phyloP scores from a whole-genome alignment of 345 rosid genomes.

The Garcia nutans region DNA sequence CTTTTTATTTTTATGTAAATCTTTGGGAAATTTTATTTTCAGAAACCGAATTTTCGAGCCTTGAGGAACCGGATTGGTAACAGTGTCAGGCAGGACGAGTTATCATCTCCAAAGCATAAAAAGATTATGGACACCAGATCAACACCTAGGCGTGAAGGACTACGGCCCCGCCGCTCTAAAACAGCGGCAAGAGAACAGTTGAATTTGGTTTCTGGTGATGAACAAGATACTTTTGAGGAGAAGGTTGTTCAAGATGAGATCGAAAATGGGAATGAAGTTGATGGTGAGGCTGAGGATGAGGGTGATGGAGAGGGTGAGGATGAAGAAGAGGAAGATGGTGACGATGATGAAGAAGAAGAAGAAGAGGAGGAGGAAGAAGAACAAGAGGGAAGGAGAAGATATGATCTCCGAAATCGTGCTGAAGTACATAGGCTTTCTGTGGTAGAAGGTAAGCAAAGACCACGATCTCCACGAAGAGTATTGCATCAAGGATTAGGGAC shows the following conservation, averaged over 20 bases:
- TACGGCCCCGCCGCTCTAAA: conserved; percentile 89
- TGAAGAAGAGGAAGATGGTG: conserved; percentile 22
- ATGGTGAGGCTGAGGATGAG: conserved; percentile 54
- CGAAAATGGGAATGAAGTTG: conserved; percentile 77
- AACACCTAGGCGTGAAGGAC: conserved; percentile 95
- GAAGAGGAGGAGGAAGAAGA: conserved; percentile 82
- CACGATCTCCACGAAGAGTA: conserved; percentile 87
- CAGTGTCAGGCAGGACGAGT: conserved; percentile 56
- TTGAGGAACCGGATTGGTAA: conserved; percentile 56
- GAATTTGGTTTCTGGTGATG: conserved; percentile 61
- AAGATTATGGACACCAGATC: conserved; percentile 48
- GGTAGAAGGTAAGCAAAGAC: conserved; percentile 77
- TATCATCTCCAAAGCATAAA: conserved; percentile 57
- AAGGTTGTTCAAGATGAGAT: conserved; percentile 74
- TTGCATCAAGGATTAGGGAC: conserved; percentile 97
- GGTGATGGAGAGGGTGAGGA: conserved; percentile 60
- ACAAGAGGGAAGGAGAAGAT: conserved; percentile 91
- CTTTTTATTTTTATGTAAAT: conserved; percentile 11
- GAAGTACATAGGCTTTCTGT: conserved; percentile 82
- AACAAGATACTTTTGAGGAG: conserved; percentile 71
- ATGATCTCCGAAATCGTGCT: conserved; percentile 94
- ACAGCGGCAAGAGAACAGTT: conserved; percentile 46
- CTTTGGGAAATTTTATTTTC: conserved; percentile 28
- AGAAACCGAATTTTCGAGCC: conserved; percentile 62
- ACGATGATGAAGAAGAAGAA: conserved; percentile 63